Evolutionary conservation across 345 rosid genomes (phyloP).

Genomic region (Brassica juncea): DNA sequence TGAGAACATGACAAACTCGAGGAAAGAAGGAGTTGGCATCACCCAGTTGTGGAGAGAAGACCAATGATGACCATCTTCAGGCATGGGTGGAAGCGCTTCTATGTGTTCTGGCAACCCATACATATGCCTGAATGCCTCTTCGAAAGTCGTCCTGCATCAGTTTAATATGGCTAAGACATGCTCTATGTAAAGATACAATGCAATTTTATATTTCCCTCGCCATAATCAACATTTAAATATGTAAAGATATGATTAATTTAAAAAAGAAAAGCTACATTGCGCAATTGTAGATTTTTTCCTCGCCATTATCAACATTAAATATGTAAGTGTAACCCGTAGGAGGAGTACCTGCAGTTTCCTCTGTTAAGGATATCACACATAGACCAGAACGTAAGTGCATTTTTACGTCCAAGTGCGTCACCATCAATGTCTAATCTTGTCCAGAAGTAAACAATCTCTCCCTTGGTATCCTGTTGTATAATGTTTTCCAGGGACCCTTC

Average conservation of each 20-base stretch:
- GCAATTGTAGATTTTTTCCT: neutral
- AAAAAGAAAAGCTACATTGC: neutral
- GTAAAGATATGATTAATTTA: neutral
- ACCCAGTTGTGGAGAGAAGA: conserved; percentile 94
- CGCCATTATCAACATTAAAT: conserved; percentile 14
- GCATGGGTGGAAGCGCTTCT: conserved; percentile 96
- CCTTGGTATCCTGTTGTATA: conserved; percentile 57
- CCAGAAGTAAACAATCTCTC: conserved; percentile 73
- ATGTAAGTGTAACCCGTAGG: neutral
- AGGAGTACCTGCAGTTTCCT: conserved; percentile 67
- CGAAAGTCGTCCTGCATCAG: conserved; percentile 67
- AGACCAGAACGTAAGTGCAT: conserved; percentile 68
- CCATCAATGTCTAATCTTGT: conserved; percentile 54
- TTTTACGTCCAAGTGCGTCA: conserved; percentile 45
- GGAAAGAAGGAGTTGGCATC: conserved; percentile 95
- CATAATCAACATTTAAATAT: neutral
- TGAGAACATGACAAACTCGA: conserved; percentile 90
- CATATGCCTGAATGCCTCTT: conserved; percentile 78
- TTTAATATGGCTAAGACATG: conserved; percentile 12
- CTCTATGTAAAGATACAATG: neutral
- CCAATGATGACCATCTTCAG: conserved; percentile 88
- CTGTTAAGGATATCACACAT: conserved; percentile 72
- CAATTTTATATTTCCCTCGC: too few relatives aligned
- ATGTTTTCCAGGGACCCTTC: conserved; percentile 64
- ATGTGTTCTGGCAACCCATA: conserved; percentile 64